Percentiles rank a stretch among this genome's conserved stretches.
These are phyloP conservation scores for Croton laevigatus DNA, from an alignment of 441 rosid genomes.

Conservation along the genomic window DNA sequence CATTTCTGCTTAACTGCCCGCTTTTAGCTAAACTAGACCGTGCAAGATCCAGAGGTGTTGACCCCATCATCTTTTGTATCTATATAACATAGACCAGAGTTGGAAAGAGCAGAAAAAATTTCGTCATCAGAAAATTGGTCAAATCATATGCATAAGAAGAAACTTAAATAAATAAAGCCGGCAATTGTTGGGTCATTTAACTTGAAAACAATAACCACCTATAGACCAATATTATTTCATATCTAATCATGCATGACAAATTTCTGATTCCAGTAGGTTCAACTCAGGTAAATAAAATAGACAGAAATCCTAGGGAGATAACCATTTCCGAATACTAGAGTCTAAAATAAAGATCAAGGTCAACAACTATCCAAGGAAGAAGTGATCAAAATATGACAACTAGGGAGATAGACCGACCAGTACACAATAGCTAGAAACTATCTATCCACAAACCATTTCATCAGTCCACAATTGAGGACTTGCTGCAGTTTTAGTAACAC, in stretches of 20 bases:
- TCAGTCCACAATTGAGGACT: not conserved
- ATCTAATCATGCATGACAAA: not conserved
- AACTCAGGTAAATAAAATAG: not conserved
- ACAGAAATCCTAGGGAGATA: not conserved
- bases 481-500: not conserved
- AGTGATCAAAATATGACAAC: not conserved
- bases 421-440: too few species aligned
- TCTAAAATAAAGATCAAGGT: not conserved
- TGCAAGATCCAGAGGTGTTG: slow-evolving; percentile 77
- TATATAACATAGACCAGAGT: slow-evolving; percentile 29
- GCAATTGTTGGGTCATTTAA: not conserved
- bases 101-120: not conserved
- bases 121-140: not conserved
- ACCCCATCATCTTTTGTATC: slow-evolving; percentile 88
- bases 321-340: not conserved
- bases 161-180: not conserved
- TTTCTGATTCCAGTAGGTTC: not conserved
- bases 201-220: not conserved
- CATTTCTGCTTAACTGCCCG: slow-evolving; percentile 85
- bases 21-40: slow-evolving; percentile 84
- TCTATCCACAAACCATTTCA: not conserved
- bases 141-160: slow-evolving; percentile 5
- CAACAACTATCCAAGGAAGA: not conserved
- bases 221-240: not conserved
- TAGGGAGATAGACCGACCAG: not conserved